These are phyloP conservation scores for Mucor piriformis DNA, from an alignment of 371 early-diverging fungal species.

Conservation along the genomic window DNA sequence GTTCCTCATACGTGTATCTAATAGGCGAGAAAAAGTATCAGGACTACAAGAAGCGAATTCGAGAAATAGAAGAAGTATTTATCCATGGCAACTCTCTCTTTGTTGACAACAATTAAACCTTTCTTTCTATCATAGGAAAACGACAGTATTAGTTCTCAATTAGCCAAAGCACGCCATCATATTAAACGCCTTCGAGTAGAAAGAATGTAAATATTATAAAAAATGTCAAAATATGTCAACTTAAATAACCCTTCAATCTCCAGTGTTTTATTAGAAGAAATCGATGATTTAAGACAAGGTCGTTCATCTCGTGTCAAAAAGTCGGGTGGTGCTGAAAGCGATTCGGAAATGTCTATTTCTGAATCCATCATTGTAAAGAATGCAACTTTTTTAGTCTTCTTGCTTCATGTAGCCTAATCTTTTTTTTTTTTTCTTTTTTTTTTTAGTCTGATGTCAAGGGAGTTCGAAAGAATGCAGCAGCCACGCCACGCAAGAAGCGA, in stretches of 20 bases:
- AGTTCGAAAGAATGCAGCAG: slow-evolving; percentile 5
- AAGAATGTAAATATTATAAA: slow-evolving; percentile 40
- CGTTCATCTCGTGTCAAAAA: slow-evolving; percentile 1
- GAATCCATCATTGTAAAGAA: slow-evolving; percentile 26
- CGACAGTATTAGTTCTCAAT: slow-evolving; percentile 13
- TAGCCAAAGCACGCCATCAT: slow-evolving; percentile 31
- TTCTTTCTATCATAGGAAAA: slow-evolving; percentile 22
- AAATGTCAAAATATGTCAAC: neutral
- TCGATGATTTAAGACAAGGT: slow-evolving; percentile 15
- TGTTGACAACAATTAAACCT: neutral
- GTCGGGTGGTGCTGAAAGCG: slow-evolving; percentile 16
- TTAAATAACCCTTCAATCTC: neutral
- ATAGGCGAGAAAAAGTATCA: slow-evolving; percentile 52
- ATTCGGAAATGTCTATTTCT: slow-evolving; percentile 28
- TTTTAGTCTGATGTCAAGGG: slow-evolving; percentile 12
- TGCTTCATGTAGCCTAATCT: neutral
- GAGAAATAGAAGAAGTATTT: slow-evolving; percentile 64
- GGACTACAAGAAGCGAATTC: slow-evolving; percentile 60
- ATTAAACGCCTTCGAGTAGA: slow-evolving; percentile 53
- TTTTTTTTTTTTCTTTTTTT: neutral
- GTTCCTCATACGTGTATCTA: neutral
- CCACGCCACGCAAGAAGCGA: slow-evolving; percentile 32
- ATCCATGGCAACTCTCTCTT: neutral
- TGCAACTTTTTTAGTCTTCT: neutral
- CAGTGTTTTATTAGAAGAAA: slow-evolving; percentile 29